Evolutionary conservation across 306 rosid species (phyloP).

Genomic region (Vigna radiata): DNA sequence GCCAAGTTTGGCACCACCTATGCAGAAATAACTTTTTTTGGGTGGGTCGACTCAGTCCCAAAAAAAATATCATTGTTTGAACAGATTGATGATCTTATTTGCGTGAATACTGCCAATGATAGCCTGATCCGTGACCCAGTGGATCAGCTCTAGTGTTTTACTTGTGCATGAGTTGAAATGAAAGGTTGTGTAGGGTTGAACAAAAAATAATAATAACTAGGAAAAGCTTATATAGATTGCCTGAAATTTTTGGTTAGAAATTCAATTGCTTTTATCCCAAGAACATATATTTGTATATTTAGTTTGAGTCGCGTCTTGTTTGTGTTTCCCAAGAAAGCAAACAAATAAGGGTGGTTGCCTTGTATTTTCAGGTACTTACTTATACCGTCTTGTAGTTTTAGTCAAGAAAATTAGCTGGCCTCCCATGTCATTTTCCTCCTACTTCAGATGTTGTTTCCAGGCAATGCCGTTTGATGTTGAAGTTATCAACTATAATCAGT

Average conservation of each 20-base stretch:
- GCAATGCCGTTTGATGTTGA: too few species aligned
- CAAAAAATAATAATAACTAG: background rate
- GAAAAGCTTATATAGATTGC: background rate
- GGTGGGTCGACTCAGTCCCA: background rate
- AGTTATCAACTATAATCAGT: background rate
- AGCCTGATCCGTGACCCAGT: background rate
- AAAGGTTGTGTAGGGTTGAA: background rate
- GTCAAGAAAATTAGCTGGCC: too few species aligned
- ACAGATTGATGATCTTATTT: background rate
- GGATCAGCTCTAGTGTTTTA: background rate
- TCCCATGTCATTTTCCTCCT: too few species aligned
- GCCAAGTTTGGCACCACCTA: conserved; percentile 19
- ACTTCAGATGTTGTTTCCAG: too few species aligned
- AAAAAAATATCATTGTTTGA: background rate
- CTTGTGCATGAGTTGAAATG: background rate
- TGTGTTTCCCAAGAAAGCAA: too few species aligned
- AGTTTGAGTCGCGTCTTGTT: too few species aligned
- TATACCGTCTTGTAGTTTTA: too few species aligned
- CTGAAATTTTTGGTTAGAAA: too few species aligned
- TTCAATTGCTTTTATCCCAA: too few species aligned
- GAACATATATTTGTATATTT: too few species aligned
- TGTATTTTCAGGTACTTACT: too few species aligned
- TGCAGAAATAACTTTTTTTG: background rate
- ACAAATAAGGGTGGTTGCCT: too few species aligned
- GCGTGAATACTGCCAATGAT: background rate